Evolutionary conservation across 2,329 filamentous ascomycete species (phyloP), one percentile per base, ranked within the genome.

Genomic region (Neodidymelliopsis sp.): DNA sequence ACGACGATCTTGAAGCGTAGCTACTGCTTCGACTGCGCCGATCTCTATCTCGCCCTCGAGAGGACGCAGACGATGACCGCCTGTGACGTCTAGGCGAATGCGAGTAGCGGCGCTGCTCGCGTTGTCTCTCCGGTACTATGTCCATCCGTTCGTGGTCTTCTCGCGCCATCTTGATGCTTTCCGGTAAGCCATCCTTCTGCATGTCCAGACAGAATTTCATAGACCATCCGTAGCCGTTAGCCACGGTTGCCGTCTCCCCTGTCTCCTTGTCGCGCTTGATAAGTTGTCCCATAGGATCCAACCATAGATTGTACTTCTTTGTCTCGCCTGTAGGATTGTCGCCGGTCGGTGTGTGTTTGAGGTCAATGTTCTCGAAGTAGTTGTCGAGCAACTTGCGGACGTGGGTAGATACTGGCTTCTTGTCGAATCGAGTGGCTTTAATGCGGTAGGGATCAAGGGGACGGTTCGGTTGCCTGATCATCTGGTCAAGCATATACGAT

Each of bases 171-270:
- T 54, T 53, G 16, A 69, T 60, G 5, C 37, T 58, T 24, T 62
- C 53, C 8, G 66, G 66, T 6, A 66, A 29, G 2, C 56, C 60
- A 5, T 65, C 44, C n/a, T 59, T 60, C 46, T 87, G 90, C 88
- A 94, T 94, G 65, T 88, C 89, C 58, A 90, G 80, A 67, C 90
- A 95, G 60, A 96, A 94, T 1, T 78, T 77, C 28, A 83, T 81
- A 4, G 90, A 93, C 91, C 91, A 96, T 53, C 91, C 91, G 67
- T 95, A 95, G 70, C 95, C 95, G 1, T 88, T 90, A 55, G 90
- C 86, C 1, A 86, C 86, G 6, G 80, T 79, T 6, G 86, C 68
- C 2, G 86, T 74, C 2, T 88, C 83, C 0, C 86, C 86, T 0
- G 83, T 87, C n/a, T 83, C 75, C 57, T 87, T 84, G 59, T 91